Percentiles rank a stretch among this genome's conserved stretches.
Evolutionary conservation across 2,329 filamentous ascomycete genomes (phyloP).

Genomic region (Podosphaera xanthii): DNA sequence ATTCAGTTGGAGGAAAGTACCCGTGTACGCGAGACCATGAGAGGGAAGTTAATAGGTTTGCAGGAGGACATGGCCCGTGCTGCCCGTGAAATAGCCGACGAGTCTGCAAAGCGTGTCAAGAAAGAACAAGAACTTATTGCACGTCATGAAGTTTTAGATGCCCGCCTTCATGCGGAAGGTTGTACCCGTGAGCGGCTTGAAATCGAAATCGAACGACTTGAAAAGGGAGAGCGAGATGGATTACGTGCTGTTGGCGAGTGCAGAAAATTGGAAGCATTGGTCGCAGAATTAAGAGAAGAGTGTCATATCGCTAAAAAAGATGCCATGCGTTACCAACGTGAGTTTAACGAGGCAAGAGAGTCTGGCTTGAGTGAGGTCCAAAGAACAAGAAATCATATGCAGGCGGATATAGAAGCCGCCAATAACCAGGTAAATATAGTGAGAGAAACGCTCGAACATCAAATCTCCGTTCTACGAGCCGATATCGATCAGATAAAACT

Average conservation of each 20-base stretch:
- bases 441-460: conserved; percentile 59
- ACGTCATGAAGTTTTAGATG: conserved; percentile 58
- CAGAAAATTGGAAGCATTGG: conserved; percentile 32
- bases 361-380: conserved; percentile 59
- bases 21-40: conserved; percentile 62
- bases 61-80: conserved; percentile 72
- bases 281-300: conserved; percentile 37
- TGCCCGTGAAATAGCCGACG: conserved; percentile 56
- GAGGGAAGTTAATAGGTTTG: conserved; percentile 60
- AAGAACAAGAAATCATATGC: conserved; percentile 54
- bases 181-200: conserved; percentile 45
- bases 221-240: conserved; percentile 38
- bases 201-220: conserved; percentile 40
- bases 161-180: conserved; percentile 51
- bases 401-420: conserved; percentile 60
- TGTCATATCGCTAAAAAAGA: conserved; percentile 32
- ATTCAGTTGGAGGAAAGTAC: conserved; percentile 71
- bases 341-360: conserved; percentile 67
- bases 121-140: conserved; percentile 61
- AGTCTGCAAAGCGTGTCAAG: conserved; percentile 58
- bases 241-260: conserved; percentile 40
- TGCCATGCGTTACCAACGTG: conserved; percentile 39
- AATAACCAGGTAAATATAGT: conserved; percentile 71
- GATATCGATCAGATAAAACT: conserved; percentile 59
- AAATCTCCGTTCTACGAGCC: conserved; percentile 45